Conservation (phyloP, 2,329 filamentous ascomycete species). For the Fusarium sp. region DNA sequence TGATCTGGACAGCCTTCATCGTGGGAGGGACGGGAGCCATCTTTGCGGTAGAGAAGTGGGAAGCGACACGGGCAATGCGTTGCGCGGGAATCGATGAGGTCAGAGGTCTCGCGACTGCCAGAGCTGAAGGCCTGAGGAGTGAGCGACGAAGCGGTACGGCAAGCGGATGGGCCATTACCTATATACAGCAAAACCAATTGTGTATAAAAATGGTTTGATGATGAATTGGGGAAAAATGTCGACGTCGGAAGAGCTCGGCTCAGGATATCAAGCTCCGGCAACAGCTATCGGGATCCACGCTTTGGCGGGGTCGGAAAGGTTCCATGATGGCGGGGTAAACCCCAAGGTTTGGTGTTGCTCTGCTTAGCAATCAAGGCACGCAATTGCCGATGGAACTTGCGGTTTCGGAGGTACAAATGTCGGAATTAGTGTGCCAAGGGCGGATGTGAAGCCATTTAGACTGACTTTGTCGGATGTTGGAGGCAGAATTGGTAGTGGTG, state of each 20-base stretch:
- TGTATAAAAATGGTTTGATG: too few relatives aligned
- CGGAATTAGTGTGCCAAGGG: not conserved
- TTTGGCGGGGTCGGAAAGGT: slow-evolving; percentile 26
- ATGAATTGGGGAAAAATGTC: slow-evolving; percentile 1
- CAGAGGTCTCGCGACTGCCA: slow-evolving; percentile 9
- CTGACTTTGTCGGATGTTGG: not conserved
- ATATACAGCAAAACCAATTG: not conserved
- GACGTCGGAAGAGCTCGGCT: slow-evolving; percentile 9
- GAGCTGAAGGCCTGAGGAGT: slow-evolving; percentile 33
- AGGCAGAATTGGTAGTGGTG: not conserved
- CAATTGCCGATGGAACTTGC: slow-evolving; percentile 1
- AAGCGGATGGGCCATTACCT: slow-evolving; percentile 36
- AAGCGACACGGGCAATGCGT: slow-evolving; percentile 21
- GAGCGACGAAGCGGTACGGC: slow-evolving; percentile 33
- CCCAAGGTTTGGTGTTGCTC: slow-evolving; percentile 18
- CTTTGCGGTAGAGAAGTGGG: slow-evolving; percentile 53
- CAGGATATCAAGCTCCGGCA: slow-evolving; percentile 4
- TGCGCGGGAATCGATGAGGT: slow-evolving; percentile 15
- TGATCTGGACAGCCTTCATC: slow-evolving; percentile 78
- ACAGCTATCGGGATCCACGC: slow-evolving; percentile 19
- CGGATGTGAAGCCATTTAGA: not conserved
- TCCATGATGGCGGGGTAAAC: slow-evolving; percentile 49
- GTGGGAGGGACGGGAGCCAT: slow-evolving; percentile 84
- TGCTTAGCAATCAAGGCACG: slow-evolving; percentile 8
- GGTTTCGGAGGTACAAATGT: slow-evolving; percentile 2